phyloP scores from a whole-genome alignment of 2,329 filamentous ascomycete species.

The Alternaria triticimaculans region DNA sequence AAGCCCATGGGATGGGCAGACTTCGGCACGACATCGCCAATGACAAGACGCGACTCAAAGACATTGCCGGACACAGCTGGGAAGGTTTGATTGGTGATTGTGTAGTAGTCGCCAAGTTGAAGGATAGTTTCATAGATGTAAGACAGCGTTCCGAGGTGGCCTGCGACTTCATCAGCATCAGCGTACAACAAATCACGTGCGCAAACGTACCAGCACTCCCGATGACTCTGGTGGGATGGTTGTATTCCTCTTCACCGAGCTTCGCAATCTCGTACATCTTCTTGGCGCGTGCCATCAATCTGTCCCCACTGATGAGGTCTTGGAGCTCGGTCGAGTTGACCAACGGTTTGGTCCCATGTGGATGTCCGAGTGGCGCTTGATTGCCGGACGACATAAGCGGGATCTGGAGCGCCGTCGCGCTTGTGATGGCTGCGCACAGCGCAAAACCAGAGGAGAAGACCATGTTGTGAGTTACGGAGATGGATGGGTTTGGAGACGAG shows the following conservation, averaged over 20 bases:
- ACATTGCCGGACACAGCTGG: slow-evolving; percentile 46
- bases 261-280: slow-evolving; percentile 52
- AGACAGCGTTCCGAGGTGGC: slow-evolving; percentile 43
- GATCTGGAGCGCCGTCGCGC: slow-evolving; percentile 38
- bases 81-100: slow-evolving; percentile 47
- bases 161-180: slow-evolving; percentile 25
- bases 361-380: slow-evolving; percentile 32
- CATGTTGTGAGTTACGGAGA: slow-evolving; percentile 26
- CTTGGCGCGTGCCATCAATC: slow-evolving; percentile 41
- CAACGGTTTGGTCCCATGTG: slow-evolving; percentile 36
- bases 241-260: slow-evolving; percentile 50
- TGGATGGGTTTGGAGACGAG: slow-evolving; percentile 4
- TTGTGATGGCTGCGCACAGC: slow-evolving; percentile 36
- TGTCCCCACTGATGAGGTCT: slow-evolving; percentile 44
- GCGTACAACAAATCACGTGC: slow-evolving; percentile 17
- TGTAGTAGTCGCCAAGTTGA: slow-evolving; percentile 50
- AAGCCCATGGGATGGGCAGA: slow-evolving; percentile 46
- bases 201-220: slow-evolving; percentile 41
- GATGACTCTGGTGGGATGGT: slow-evolving; percentile 52
- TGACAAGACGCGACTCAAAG: slow-evolving; percentile 46
- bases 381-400: slow-evolving; percentile 35
- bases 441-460: slow-evolving; percentile 34
- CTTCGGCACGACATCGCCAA: slow-evolving; percentile 43
- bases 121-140: slow-evolving; percentile 50
- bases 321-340: slow-evolving; percentile 46